Percentiles rank a stretch among this genome's conserved stretches.
Evolutionary conservation across 2,329 filamentous ascomycete genomes (phyloP).

Genomic region (Diaporthe sp.): DNA sequence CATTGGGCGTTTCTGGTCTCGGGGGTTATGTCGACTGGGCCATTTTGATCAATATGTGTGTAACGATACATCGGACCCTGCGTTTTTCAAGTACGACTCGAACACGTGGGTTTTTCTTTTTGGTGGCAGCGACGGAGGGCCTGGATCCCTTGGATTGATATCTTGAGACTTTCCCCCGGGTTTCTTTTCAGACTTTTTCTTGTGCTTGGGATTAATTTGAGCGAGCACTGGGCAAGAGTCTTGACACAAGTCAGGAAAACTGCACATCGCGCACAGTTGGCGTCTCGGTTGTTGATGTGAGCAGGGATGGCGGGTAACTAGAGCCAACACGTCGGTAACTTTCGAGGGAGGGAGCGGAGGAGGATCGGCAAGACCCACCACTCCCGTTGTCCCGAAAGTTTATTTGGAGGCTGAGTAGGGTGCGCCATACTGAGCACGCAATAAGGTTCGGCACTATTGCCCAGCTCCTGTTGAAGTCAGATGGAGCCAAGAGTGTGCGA

Average conservation of each 20-base stretch:
- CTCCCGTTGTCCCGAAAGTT: slow-evolving; percentile 6
- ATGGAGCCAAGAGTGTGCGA: no score
- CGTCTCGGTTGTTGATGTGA: not conserved
- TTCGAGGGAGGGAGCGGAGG: no score
- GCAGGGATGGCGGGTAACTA: not conserved
- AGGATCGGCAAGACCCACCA: slow-evolving; percentile 11
- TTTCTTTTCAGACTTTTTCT: not conserved
- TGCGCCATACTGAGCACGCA: no score
- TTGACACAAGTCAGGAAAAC: no score
- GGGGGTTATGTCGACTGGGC: not conserved
- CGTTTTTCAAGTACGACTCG: not conserved
- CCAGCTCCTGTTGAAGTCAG: no score
- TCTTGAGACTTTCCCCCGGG: no score
- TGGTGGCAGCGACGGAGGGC: not conserved
- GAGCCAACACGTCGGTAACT: slow-evolving; percentile 7
- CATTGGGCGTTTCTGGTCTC: not conserved
- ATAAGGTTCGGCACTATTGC: slow-evolving; percentile 1
- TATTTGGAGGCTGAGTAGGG: not conserved
- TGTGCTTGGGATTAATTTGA: not conserved
- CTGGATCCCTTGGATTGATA: not conserved
- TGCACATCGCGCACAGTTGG: not conserved
- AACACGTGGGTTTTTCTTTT: no score
- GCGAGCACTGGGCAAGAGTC: not conserved
- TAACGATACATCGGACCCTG: not conserved
- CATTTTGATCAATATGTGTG: not conserved